A percentile compares a stretch with the other conserved stretches of the same genome.
Conservation (phyloP, 371 early-diverging fungal genomes). For the Mortierella sp. region DNA sequence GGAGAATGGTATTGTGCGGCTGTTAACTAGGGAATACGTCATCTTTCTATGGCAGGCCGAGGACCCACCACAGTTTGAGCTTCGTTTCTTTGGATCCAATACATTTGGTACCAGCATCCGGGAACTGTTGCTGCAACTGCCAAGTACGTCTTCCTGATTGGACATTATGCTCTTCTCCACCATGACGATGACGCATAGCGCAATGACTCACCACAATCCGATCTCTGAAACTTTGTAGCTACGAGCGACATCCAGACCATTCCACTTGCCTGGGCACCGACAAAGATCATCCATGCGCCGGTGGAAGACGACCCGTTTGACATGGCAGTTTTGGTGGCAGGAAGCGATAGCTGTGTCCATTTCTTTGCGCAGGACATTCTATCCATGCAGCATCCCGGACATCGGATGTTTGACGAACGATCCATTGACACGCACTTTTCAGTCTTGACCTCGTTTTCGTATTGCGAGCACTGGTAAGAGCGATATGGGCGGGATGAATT, state of each 20-base stretch:
- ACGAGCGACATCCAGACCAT: constrained; percentile 37
- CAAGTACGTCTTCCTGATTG: constrained; percentile 18
- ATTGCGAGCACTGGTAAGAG: constrained; percentile 49
- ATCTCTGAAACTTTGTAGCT: no score
- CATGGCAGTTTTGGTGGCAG: constrained; percentile 44
- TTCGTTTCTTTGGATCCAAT: constrained; percentile 40
- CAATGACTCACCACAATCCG: no score
- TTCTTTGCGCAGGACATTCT: constrained; percentile 28
- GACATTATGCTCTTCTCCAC: no score
- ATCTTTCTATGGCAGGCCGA: no score
- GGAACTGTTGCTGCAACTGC: constrained; percentile 31
- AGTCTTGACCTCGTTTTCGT: constrained; percentile 32
- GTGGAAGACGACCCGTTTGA: constrained; percentile 42
- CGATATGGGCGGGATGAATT: neutral
- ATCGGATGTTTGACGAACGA: constrained; percentile 17
- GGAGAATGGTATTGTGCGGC: no score
- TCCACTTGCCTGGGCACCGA: constrained; percentile 44
- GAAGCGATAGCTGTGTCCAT: constrained; percentile 49
- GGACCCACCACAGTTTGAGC: constrained; percentile 40
- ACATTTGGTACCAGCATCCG: constrained; percentile 32
- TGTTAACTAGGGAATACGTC: no score
- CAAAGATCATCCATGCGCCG: constrained; percentile 45
- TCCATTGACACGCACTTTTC: constrained; percentile 26
- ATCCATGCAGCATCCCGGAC: neutral
- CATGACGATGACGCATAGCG: no score